Evolutionary conservation across 805 yeast genomes (phyloP), one percentile per base, ranked within the genome.

Genomic region (Peterozyma xylosa): DNA sequence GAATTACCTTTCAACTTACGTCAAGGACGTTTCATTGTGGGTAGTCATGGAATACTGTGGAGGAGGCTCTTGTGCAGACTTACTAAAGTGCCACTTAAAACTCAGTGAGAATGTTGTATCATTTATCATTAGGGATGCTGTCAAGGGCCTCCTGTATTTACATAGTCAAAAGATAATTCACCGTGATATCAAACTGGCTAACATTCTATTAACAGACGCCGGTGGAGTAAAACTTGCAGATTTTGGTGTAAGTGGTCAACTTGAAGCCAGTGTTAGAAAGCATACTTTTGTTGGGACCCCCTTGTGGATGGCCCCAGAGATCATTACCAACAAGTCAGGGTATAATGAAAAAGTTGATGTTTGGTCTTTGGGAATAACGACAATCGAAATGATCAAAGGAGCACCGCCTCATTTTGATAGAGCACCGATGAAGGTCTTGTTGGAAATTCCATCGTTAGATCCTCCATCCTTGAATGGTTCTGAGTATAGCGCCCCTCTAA

Each of bases 291-390:
- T 89, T 42, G 98, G 98, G 1, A 89, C 97, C 0, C 96, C 97
- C 11, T 87, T 78, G 62, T 90, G 97, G 97, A 90, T 91, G 98
- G 99, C 99, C 0, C 99, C 99, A 0, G 99, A 93, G 59, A 85
- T 91, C n/a, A 84, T 93, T 37, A 59, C 69, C 5, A 59, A 73
- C 44, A 41, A 41, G 38, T 59, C 64, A 9, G 95, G 93, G 1
- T 89, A 93, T 60, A 74, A 86, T 56, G 85, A 82, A 49, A 86
- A 84, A 55, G 96, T 89, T 1, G 99, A 93, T 58, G 86, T 93
- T 42, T 93, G 99, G 99, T 88, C 96, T 0, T 67, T 89, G 17
- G 99, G 99, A 0, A 91, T 93, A 42, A 90, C 98, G 0, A 79
- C 86, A 1, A 84, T 86, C 54, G 99, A 93, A 62, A 66, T 93